These are phyloP conservation scores for Penicillium arizonense DNA, from an alignment of 495 filamentous ascomycete species.

Conservation along the genomic window DNA sequence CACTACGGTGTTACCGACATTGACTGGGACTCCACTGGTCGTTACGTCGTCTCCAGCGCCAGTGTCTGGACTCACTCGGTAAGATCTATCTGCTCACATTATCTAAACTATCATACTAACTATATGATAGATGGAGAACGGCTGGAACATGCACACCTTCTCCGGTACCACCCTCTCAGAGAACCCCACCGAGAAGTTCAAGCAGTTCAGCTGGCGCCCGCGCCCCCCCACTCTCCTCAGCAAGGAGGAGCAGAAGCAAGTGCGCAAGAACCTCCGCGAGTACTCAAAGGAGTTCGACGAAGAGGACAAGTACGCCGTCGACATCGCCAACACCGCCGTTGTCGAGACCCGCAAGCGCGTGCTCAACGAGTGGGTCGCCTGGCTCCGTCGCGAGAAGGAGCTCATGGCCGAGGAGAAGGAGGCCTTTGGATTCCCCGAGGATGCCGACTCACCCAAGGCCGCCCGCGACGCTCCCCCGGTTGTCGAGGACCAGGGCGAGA, in stretches of 20 bases:
- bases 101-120: constrained; percentile 32
- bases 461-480: constrained; percentile 47
- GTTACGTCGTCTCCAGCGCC: constrained; percentile 88
- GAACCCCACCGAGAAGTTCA: constrained; percentile 93
- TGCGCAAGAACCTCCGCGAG: constrained; percentile 97
- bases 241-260: constrained; percentile 93
- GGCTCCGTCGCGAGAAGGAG: constrained; percentile 72
- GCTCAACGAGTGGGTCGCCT: constrained; percentile 87
- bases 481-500: constrained; percentile 60
- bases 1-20: constrained; percentile 98
- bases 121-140: constrained; percentile 84
- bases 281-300: constrained; percentile 94
- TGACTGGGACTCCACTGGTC: constrained; percentile 95
- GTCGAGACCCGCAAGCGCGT: constrained; percentile 81
- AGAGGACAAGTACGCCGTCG: constrained; percentile 87
- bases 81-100: constrained; percentile 36
- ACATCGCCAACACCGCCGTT: constrained; percentile 87
- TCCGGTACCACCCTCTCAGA: constrained; percentile 85
- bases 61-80: constrained; percentile 93
- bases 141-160: constrained; percentile 98
- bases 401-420: constrained; percentile 71
- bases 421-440: constrained; percentile 62
- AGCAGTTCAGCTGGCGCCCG: constrained; percentile 93
- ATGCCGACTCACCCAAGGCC: constrained; percentile 56
- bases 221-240: constrained; percentile 83